Evolutionary conservation across 768 basidiomycete genomes (phyloP), one percentile per base, ranked within the genome.

Genomic region (Lentinus tigrinus): DNA sequence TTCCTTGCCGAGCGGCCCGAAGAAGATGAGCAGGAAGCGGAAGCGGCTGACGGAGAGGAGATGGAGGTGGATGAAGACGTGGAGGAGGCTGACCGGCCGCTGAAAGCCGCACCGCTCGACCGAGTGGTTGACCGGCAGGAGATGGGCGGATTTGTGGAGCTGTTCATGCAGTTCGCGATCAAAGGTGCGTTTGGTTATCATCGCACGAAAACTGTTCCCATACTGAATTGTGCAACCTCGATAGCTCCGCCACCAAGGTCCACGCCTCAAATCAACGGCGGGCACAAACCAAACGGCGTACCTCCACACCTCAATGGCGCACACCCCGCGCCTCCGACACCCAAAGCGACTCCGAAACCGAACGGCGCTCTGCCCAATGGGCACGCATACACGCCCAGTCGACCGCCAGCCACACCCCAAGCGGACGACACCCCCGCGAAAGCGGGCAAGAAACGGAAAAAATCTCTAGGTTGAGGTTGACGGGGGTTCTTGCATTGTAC

Each of bases 371-470:
- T 36, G 21, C 55, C 52, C 6, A 57, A 57, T 9, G 62, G 58
- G 37, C 37, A 47, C 27, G 38, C 47, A 6, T 23, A 53, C 19
- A 52, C 54, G 14, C 54, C 56, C 28, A 60, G 48, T 48, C 57
- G 34, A 26, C 52, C 49, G 43, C 11, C 55, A 1, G 52, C 54
- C 14, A 28, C 60, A 19, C 38, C 63, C 34, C 50, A 52, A 52
- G 39, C 57, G 7, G 56, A 62, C 47, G 17, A 61, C 4, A 63
- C 68, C 13, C 65, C 70, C 10, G 49, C 54, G 19, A 66, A 70
- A 36, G 77, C 76, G 54, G 79, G 81, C 26, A 81, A 77, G 70
- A 85, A 85, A 67, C 76, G 84, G 59, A 85, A 84, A 73, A 84
- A 81, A 65, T 74, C 75, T 8, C 58, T 75, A 17, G 71, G 68